Base-by-base conservation (phyloP, 1,284 basidiomycete species). In the Papiliotrema nemorosa region DNA sequence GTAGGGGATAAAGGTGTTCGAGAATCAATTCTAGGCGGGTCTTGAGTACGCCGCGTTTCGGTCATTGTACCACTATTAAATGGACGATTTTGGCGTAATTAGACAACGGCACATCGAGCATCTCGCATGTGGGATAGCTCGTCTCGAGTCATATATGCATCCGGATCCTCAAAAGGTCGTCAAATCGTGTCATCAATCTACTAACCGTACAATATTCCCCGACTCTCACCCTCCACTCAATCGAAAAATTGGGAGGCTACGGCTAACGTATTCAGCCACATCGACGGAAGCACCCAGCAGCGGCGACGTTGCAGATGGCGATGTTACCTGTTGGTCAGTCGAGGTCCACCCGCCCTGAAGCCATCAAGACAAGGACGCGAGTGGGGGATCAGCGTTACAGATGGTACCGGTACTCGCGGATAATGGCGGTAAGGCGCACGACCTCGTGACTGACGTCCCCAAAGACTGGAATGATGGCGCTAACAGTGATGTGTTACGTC, bases 1-100 rank as follows among this genome's bases (percentile, higher is more conserved):
- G 27, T n/a, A 13, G 25, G 22, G 49, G 49, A n/a, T 31, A 50
- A 50, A 21, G 49, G 42, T 50, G 49, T 50, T 37, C 16, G 12
- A 50, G 49, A 50, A 31, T 16, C n/a, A 44, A 5, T 14, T 25
- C 7, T 47, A 14, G 31, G 24, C 49, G 49, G 24, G 42, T 50
- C 49, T 50, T 50, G 49, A 50, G 49, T 50, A 50, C 42, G 39
- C 49, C 49, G 14, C 29, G 49, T 44, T 50, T 29, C 22, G 22
- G 22, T 31, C 21, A 5, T 41, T 24, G 16, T 5, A 24, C 9
- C 7, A 31, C 20, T 31, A 44, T 26, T 20, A 29, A n/a, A 29
- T 50, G 49, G 49, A 27, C 49, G 24, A 31, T 31, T 7, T 21
- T 16, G 49, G 49, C 34, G 49, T 50, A 50, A 50, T 50, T 50